A percentile compares a stretch with the other conserved stretches of the same genome.
Evolutionary conservation across 768 basidiomycete species (phyloP).

Genomic region (Cantharellus anzutake): DNA sequence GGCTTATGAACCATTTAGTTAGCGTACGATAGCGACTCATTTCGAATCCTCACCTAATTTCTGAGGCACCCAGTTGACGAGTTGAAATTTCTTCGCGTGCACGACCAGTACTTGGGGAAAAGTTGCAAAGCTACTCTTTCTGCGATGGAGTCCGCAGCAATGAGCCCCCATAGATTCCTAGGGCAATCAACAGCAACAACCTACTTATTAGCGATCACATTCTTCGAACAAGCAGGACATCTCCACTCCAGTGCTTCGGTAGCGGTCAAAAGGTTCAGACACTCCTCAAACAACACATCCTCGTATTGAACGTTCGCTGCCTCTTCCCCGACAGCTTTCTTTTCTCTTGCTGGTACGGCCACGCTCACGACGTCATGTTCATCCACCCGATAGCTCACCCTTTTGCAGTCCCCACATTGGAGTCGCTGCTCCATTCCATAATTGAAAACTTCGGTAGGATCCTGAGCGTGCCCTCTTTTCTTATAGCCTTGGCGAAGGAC

Average conservation of each 20-base stretch:
- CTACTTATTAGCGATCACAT: constrained; percentile 55
- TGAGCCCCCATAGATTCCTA: background rate
- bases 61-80: constrained; percentile 90
- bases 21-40: background rate
- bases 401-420: constrained; percentile 58
- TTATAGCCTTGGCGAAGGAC: constrained; percentile 47
- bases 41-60: constrained; percentile 52
- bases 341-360: constrained; percentile 46
- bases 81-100: constrained; percentile 85
- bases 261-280: constrained; percentile 38
- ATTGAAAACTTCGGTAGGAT: constrained; percentile 58
- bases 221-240: constrained; percentile 55
- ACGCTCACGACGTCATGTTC: constrained; percentile 59
- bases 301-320: constrained; percentile 33
- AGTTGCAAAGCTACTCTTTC: constrained; percentile 58
- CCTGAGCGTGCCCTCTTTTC: constrained; percentile 25
- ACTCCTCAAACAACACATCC: constrained; percentile 38
- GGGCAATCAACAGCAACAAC: constrained; percentile 11
- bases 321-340: constrained; percentile 17
- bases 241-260: constrained; percentile 58
- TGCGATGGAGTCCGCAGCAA: constrained; percentile 15
- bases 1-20: constrained; percentile 27
- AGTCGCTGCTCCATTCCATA: constrained; percentile 79
- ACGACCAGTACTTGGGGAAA: constrained; percentile 80
- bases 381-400: constrained; percentile 71